Evolutionary conservation across 2,329 filamentous ascomycete species (phyloP).

Genomic region (Ambrosiella beaveri): DNA sequence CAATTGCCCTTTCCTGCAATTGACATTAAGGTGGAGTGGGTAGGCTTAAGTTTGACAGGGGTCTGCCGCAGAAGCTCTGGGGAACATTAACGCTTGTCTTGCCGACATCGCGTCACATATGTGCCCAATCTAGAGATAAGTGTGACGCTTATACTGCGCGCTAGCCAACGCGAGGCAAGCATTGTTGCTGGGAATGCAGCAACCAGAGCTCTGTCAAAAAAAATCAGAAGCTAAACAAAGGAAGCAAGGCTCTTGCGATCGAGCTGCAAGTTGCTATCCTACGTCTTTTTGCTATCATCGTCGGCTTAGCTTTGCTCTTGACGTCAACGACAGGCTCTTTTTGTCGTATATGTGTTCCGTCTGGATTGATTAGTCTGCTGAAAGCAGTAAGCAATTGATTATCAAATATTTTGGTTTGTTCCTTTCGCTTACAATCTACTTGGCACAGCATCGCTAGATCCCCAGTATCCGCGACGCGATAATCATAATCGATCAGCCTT

Average conservation of each 20-base stretch:
- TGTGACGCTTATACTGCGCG: constrained; percentile 5
- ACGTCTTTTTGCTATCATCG: background rate
- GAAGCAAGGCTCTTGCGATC: background rate
- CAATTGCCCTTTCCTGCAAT: background rate
- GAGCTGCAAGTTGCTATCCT: background rate
- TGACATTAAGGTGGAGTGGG: background rate
- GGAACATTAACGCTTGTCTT: background rate
- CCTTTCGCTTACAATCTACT: background rate
- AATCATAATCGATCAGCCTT: constrained; percentile 6
- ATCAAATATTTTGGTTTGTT: background rate
- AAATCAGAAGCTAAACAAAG: constrained; percentile 1
- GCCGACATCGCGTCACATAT: background rate
- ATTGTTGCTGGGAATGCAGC: background rate
- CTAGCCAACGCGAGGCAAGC: constrained; percentile 4
- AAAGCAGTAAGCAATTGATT: background rate
- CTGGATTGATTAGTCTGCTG: background rate
- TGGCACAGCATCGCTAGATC: no score
- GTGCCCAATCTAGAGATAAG: background rate
- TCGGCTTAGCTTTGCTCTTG: background rate
- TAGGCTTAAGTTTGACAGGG: background rate
- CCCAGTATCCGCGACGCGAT: background rate
- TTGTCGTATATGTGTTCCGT: no score
- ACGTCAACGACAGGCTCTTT: no score
- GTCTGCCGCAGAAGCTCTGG: background rate
- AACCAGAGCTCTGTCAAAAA: constrained; percentile 5